Percentiles rank a stretch among this genome's conserved stretches.
Evolutionary conservation across 148 eudicot species (phyloP).

Genomic region (Beta vulgaris): DNA sequence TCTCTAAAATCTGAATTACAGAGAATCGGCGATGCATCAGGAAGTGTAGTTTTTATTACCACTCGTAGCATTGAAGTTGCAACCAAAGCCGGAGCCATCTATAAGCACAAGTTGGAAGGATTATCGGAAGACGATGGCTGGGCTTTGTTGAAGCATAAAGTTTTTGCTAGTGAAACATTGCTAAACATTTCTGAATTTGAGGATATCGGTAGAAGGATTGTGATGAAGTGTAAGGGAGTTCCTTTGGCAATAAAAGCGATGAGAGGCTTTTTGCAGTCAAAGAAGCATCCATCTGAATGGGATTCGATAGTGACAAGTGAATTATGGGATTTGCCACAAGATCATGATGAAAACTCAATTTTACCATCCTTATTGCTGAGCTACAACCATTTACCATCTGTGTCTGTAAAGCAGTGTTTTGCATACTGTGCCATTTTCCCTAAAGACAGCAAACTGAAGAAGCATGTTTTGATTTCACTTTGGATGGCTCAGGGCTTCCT

Average conservation of each 20-base stretch:
- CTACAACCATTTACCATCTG: neutral
- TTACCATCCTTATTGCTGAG: conserved; percentile 13
- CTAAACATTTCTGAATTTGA: neutral
- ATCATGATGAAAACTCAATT: neutral
- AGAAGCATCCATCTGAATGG: conserved; percentile 3
- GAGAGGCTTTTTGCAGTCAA: conserved; percentile 12
- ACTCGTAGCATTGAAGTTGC: conserved; percentile 18
- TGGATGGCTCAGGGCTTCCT: conserved; percentile 23
- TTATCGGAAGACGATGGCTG: conserved; percentile 8
- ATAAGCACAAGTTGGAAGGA: neutral
- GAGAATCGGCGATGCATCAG: conserved; percentile 1
- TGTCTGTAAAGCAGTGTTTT: conserved; percentile 12
- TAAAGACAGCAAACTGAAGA: neutral
- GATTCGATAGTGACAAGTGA: neutral
- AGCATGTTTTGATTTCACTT: neutral
- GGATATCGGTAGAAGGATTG: conserved; percentile 21
- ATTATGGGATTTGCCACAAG: neutral
- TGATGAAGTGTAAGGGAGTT: conserved; percentile 20
- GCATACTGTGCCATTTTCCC: conserved; percentile 8
- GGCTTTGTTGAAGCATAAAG: conserved; percentile 15
- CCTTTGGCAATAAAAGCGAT: conserved; percentile 21
- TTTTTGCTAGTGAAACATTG: neutral
- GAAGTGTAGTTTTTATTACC: conserved; percentile 15
- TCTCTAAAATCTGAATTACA: neutral
- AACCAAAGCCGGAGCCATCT: neutral